A percentile compares a stretch with the other conserved stretches of the same genome.
Conservation (phyloP, 1,139 yeast species). For the Pichia sp. region DNA sequence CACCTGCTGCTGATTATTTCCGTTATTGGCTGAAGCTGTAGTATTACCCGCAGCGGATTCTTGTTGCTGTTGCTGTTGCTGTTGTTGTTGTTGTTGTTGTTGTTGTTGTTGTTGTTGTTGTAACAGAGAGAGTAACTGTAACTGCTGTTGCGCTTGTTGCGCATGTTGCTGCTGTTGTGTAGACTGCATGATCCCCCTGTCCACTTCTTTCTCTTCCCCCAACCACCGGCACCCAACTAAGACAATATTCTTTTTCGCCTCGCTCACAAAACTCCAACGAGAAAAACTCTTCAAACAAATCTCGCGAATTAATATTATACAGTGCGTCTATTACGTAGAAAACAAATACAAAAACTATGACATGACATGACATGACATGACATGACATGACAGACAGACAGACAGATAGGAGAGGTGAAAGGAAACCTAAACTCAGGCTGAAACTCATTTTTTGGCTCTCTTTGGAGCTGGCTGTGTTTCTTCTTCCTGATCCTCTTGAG, state of each 20-base stretch:
- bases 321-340: no score
- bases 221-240: neutral
- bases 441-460: neutral
- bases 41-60: conserved; percentile 23
- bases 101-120: conserved; percentile 7
- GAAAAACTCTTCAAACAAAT: no score
- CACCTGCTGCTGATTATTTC: conserved; percentile 6
- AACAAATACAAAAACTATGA: no score
- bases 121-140: conserved; percentile 21
- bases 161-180: conserved; percentile 3
- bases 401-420: no score
- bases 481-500: conserved; percentile 2
- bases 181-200: neutral
- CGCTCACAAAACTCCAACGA: neutral
- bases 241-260: neutral
- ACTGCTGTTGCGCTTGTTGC: conserved; percentile 12
- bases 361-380: no score
- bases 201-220: neutral
- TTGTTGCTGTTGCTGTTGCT: conserved; percentile 7
- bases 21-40: conserved; percentile 7
- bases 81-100: conserved; percentile 10
- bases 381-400: no score
- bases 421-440: no score
- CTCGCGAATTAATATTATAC: no score
- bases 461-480: neutral